Evolutionary conservation across 140 eudicot genomes (phyloP), one percentile per base, ranked within the genome.

Genomic region (Oenanthe javanica): DNA sequence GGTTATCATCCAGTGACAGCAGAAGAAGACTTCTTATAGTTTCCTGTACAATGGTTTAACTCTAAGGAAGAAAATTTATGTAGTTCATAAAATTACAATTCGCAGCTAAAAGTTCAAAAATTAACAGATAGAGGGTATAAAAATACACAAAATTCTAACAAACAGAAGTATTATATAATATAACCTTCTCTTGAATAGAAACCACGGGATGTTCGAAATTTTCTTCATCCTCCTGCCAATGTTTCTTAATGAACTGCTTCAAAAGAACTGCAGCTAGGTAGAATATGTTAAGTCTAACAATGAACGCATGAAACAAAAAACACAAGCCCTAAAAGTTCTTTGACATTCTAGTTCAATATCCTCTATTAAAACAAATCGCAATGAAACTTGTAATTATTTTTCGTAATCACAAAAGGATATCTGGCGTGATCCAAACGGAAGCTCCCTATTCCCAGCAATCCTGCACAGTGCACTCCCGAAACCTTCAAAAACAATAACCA

Each of bases 221-320:
- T 64, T 95, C 99, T 21, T 92, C 98, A 55, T 89, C 96, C 84
- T 93, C 97, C 80, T 89, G 87, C 99, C 99, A 95, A 83, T 95
- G 99, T 83, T 95, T 95, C 91, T 87, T 91, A 42, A 95, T 85
- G 77, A 88, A 89, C 85, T 95, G 99, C 82, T 92, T 95, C 76
- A 95, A 81, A 80, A 95, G 87, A 87, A 93, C 94, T 36, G 91
- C 96, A 83, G 97, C 96, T 90, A 93, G 84, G 96, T 93, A 75
- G 79, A 76, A 45, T 72, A 21, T 27, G 92, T 93, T 82, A 93
- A 88, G 71, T 77, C 81, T 77, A 79, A 86, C 91, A 90, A 67
- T 13, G 40, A 12, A 52, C 14, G 23, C 71, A 55, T 6, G 15
- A 23, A 75, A 73, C 57, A 14, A n/a, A 75, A 48, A 75, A n/a